Percentiles rank a stretch among this genome's conserved stretches.
phyloP scores from a whole-genome alignment of 768 basidiomycete genomes.

The Hygrophorus russula region DNA sequence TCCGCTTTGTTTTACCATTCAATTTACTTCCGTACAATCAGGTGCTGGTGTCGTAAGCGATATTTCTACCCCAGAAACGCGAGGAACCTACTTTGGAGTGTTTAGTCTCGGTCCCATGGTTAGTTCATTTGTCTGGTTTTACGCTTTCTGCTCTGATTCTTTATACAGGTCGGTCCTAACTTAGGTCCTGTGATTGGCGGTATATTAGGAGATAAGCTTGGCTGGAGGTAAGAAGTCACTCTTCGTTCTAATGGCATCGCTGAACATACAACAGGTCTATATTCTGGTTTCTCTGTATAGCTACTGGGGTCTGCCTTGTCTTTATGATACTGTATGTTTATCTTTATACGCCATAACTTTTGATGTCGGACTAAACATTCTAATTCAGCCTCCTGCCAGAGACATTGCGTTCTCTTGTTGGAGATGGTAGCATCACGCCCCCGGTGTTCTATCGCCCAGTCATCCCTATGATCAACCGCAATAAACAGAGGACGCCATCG shows the following conservation, averaged over 20 bases:
- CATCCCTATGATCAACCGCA: constrained; percentile 33
- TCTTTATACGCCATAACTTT: constrained; percentile 17
- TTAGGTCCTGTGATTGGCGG: constrained; percentile 55
- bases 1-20: background rate
- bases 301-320: constrained; percentile 32
- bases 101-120: constrained; percentile 60
- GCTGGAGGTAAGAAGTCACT: constrained; percentile 43
- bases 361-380: constrained; percentile 23
- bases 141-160: background rate
- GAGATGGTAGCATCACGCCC: constrained; percentile 37
- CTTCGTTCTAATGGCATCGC: constrained; percentile 3
- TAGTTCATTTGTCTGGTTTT: background rate
- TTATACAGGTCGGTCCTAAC: constrained; percentile 43
- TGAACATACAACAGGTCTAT: constrained; percentile 30
- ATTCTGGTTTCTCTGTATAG: constrained; percentile 52
- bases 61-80: constrained; percentile 59
- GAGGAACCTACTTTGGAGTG: constrained; percentile 65
- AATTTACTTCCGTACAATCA: constrained; percentile 11
- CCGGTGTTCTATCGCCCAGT: constrained; percentile 39
- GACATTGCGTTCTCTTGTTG: constrained; percentile 42
- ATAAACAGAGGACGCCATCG: constrained; percentile 14
- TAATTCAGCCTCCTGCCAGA: constrained; percentile 39
- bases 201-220: constrained; percentile 39
- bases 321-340: constrained; percentile 34
- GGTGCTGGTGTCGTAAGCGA: constrained; percentile 74